Conservation (phyloP, 2,329 filamentous ascomycete genomes). For the Xylariomycetidae sp. region DNA sequence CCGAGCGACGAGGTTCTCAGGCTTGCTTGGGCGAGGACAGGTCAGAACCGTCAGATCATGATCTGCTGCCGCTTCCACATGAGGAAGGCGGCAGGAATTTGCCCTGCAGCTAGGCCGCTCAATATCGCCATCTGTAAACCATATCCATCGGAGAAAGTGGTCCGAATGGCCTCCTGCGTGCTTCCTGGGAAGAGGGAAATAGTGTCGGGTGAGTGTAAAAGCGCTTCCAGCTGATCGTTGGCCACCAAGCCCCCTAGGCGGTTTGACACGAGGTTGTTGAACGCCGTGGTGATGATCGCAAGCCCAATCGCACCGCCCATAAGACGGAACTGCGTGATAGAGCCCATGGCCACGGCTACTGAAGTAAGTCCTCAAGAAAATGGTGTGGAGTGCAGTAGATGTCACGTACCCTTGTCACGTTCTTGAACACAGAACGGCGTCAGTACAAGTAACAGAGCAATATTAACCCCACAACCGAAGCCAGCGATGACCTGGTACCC, state of each 20-base stretch:
- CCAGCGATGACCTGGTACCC: conserved; percentile 4
- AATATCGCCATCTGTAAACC: background rate
- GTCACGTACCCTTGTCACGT: conserved; percentile 1
- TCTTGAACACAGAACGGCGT: conserved; percentile 2
- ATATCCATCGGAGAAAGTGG: conserved; percentile 1
- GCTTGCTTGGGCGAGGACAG: too few relatives aligned
- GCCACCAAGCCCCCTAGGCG: background rate
- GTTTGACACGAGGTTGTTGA: background rate
- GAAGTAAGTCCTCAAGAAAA: background rate
- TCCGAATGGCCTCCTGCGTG: conserved; percentile 1
- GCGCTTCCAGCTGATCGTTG: background rate
- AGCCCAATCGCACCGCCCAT: conserved; percentile 5
- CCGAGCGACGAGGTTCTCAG: too few relatives aligned
- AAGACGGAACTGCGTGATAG: conserved; percentile 3
- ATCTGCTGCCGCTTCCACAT: conserved; percentile 3
- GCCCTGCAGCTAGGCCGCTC: background rate
- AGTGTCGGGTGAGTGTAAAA: background rate
- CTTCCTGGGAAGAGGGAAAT: background rate
- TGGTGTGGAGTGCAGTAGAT: background rate
- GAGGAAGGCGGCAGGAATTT: conserved; percentile 1
- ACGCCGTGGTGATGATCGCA: conserved; percentile 2
- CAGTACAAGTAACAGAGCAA: background rate
- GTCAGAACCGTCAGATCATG: conserved; percentile 1
- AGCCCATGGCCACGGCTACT: conserved; percentile 3
- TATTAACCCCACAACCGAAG: conserved; percentile 2